Conservation (phyloP, 2,329 filamentous ascomycete genomes). For the Colletotrichum simmondsii region DNA sequence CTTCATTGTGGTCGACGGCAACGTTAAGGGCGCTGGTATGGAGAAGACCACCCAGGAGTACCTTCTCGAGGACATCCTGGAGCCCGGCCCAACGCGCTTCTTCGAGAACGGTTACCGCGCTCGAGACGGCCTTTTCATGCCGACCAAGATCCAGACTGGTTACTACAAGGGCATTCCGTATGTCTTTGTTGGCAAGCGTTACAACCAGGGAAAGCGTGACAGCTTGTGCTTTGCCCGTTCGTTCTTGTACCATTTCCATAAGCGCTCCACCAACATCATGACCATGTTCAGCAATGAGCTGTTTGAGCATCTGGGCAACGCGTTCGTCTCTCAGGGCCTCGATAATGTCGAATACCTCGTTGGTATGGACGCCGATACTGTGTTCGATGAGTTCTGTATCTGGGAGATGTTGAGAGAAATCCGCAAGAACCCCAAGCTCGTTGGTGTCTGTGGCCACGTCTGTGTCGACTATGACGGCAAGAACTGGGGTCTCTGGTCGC, state of each 20-base stretch:
- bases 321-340: constrained; percentile 50
- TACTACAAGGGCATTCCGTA: constrained; percentile 58
- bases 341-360: constrained; percentile 54
- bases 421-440: constrained; percentile 52
- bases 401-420: constrained; percentile 55
- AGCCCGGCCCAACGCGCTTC: constrained; percentile 42
- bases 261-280: constrained; percentile 51
- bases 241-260: constrained; percentile 59
- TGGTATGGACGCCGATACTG: constrained; percentile 61
- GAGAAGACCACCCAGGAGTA: constrained; percentile 59
- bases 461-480: constrained; percentile 56
- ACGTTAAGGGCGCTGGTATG: constrained; percentile 58
- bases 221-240: constrained; percentile 61
- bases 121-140: constrained; percentile 58
- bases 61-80: constrained; percentile 58
- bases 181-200: constrained; percentile 58
- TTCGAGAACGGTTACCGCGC: constrained; percentile 58
- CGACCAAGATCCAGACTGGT: constrained; percentile 55
- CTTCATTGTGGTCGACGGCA: constrained; percentile 60
- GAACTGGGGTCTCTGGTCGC: constrained; percentile 55
- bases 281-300: constrained; percentile 59
- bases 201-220: constrained; percentile 62
- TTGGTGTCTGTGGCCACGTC: constrained; percentile 61
- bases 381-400: constrained; percentile 57
- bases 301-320: constrained; percentile 52